phyloP scores from a whole-genome alignment of 208 protist genomes.

The Trypanosoma brucei region DNA sequence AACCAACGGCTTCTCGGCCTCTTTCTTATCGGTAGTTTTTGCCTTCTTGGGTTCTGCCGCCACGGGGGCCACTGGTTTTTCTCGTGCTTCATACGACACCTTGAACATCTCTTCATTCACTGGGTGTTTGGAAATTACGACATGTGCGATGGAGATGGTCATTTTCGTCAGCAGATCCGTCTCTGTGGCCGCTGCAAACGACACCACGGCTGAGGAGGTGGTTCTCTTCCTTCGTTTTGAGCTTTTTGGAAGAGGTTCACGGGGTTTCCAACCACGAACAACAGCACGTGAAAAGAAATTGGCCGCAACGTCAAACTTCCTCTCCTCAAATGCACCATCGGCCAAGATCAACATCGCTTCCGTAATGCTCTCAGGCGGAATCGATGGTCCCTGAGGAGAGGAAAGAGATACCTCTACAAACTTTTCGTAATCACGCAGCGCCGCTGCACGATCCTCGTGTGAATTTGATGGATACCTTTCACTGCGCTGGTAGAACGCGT shows the following conservation, averaged over 20 bases:
- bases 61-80: conserved; percentile 13
- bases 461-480: conserved; percentile 14
- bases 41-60: conserved; percentile 23
- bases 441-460: conserved; percentile 50
- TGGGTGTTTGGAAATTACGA: conserved; percentile 47
- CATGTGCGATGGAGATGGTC: conserved; percentile 68
- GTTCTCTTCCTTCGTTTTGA: not conserved
- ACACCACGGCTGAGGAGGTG: not conserved
- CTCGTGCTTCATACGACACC: conserved; percentile 64
- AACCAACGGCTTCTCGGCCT: conserved; percentile 58
- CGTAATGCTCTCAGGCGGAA: conserved; percentile 39
- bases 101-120: conserved; percentile 75
- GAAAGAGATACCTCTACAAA: conserved; percentile 36
- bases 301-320: conserved; percentile 46
- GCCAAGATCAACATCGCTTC: conserved; percentile 79
- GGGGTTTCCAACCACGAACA: conserved; percentile 65
- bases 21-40: conserved; percentile 34
- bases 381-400: conserved; percentile 8
- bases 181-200: conserved; percentile 6
- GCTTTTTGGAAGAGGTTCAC: conserved; percentile 6
- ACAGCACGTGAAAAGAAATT: conserved; percentile 70
- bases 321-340: conserved; percentile 62
- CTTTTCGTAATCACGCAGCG: conserved; percentile 46
- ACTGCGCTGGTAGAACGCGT: conserved; percentile 49
- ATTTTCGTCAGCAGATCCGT: conserved; percentile 59